A percentile compares a stretch with the other conserved stretches of the same genome.
Conservation (phyloP, 108 stramenopile species). For the Nitzschia palea region DNA sequence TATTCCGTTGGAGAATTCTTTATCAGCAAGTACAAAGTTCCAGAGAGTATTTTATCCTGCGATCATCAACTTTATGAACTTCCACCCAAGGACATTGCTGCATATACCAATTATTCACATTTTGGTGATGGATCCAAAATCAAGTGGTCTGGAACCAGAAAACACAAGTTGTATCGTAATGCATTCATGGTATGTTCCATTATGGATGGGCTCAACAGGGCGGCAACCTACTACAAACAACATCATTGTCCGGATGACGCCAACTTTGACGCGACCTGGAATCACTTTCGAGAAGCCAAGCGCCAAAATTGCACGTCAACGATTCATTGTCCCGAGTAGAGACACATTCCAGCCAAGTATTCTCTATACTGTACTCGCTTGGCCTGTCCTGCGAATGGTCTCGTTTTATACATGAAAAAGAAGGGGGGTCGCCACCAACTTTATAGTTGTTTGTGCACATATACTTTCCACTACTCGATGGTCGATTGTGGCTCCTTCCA, state of each 20-base stretch:
- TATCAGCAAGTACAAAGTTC: conserved; percentile 71
- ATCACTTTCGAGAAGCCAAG: conserved; percentile 26
- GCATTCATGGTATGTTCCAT: conserved; percentile 64
- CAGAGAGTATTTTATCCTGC: conserved; percentile 66
- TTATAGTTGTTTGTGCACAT: no score
- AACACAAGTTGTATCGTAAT: conserved; percentile 6
- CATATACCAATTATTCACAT: conserved; percentile 19
- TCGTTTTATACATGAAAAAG: no score
- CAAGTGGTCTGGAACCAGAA: conserved; percentile 3
- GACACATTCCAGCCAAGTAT: no score
- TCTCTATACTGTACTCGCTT: no score
- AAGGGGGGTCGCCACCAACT: no score
- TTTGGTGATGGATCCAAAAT: conserved; percentile 7
- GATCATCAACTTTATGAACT: conserved; percentile 57
- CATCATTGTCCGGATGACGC: conserved; percentile 44
- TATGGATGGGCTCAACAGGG: conserved; percentile 68
- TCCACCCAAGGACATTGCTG: conserved; percentile 49
- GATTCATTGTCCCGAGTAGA: conserved; percentile 3
- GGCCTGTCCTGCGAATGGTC: no score
- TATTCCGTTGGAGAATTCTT: conserved; percentile 67
- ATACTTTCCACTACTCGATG: no score
- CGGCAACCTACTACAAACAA: conserved; percentile 72
- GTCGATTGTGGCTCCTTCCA: no score
- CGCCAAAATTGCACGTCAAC: conserved; percentile 3
- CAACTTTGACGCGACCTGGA: conserved; percentile 21